Evolutionary conservation across 2,329 filamentous ascomycete species (phyloP).

Genomic region (Claviceps africana): DNA sequence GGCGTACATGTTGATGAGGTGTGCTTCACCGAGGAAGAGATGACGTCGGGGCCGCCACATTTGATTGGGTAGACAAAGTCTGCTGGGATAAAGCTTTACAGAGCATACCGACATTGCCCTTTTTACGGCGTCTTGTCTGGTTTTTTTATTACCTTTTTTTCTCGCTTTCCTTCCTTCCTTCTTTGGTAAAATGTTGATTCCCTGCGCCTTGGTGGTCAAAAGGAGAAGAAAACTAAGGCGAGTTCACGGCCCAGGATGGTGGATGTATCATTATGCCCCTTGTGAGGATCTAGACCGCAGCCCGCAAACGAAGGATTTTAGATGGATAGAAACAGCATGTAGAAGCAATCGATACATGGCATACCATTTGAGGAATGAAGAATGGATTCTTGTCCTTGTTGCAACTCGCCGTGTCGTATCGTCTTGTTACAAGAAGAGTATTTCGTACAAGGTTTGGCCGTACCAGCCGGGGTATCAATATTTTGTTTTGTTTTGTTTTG

Average conservation of each 20-base stretch:
- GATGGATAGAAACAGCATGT: constrained; percentile 1
- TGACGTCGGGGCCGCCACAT: background rate
- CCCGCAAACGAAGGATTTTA: background rate
- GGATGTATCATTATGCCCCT: background rate
- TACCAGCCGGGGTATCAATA: constrained; percentile 1
- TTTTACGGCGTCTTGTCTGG: constrained; percentile 15
- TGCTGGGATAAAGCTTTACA: background rate
- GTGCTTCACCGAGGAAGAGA: constrained; percentile 8
- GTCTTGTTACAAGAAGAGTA: background rate
- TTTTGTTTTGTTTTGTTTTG: background rate
- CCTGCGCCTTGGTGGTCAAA: background rate
- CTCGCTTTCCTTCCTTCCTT: background rate
- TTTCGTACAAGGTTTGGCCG: background rate
- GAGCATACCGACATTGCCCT: constrained; percentile 10
- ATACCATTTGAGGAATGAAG: background rate
- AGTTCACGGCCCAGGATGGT: background rate
- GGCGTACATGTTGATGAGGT: constrained; percentile 27
- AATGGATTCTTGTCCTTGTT: background rate
- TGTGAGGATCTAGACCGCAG: background rate
- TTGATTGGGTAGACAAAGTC: constrained; percentile 13
- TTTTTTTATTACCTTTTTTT: no score
- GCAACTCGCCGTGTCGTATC: background rate
- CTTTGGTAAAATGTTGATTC: background rate
- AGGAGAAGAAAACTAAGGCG: background rate
- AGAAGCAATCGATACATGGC: background rate